Base-by-base conservation (phyloP, 75 land plant genomes). In the Pinus taeda region DNA sequence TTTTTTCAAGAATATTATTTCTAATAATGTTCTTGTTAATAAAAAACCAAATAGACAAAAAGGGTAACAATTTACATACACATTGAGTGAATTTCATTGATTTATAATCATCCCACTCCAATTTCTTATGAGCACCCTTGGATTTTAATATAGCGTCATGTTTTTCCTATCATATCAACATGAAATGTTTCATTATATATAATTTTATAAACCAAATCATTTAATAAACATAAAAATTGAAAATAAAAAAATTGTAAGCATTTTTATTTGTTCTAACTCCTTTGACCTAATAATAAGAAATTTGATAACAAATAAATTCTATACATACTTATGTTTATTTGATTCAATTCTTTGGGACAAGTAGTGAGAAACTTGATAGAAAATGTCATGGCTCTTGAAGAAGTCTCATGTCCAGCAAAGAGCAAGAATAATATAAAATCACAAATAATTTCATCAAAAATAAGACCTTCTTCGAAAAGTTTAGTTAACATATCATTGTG, bases 391-490 rank as follows among this genome's bases (percentile, higher is more conserved):
- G 87, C 85, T 57, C 80, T 85, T 4, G 87, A 71, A 2, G 90
- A 82, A 0, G 90, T 88, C 74, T 88, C 90, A 72, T 82, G 80
- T 8, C 90, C 90, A 57, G 90, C 90, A 81, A 85, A 82, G 17
- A 88, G 85, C 56, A 88, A 81, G 67, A 82, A 82, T 18, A 88
- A 80, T 29, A 88, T 76, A 76, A 85, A 82, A 71, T 88, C 90
- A 3, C 81, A 82, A 17, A 85, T 79, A 17, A 71, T 82, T 13
- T 85, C 85, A 45, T 88, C 86, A 6, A 74, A 71, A 39, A 88
- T 75, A 76, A 60, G 67, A 29, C 77, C 83, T 69, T 84, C 86
- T 53, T 79, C 80, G 49, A 84, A 1, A 71, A 88, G 79, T 61
- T 61, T 61, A 24, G 63, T 61, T 21, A 61, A 22, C 8, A 61